Base-by-base conservation (phyloP, 257 asterid genomes). In the Oldenlandia corymbosa region DNA sequence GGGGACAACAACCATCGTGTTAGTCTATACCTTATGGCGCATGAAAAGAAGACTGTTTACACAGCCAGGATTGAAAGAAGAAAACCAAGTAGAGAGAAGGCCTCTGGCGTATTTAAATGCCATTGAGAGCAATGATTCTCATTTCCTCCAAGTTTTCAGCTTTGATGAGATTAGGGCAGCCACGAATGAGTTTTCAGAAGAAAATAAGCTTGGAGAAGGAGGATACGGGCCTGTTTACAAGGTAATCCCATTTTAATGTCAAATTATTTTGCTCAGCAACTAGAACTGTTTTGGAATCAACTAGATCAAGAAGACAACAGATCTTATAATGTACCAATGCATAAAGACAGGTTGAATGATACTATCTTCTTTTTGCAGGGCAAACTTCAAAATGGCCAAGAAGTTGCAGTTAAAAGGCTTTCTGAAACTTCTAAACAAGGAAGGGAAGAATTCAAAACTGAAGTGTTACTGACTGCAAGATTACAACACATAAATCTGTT, bases 201-300 rank as follows among this genome's bases (percentile, higher is more conserved):
- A 72, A 10, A 66, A 72, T 28, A 66, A 45, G 68, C 76, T 72
- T n/a, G 76, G 76, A 12, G 58, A 21, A 55, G 72, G 76, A 2
- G 76, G 72, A 17, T 72, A 65, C 60, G 72, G 72, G 51, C 65
- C 68, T 66, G 72, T 72, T 60, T 72, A 72, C 72, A 59, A 66
- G 76, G 76, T 71, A 32, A 34, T 14, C 27, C 37, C 21, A 26
- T 10, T 31, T 36, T 50, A 16, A 18, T 51, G 21, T 7, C 34
- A 11, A 23, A 32, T 64, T 23, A 7, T 13, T 58, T 47, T 5
- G n/a, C n/a, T n/a, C n/a, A n/a, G n/a, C 47, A 14, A 26, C 5
- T 28, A 14, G 7, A 7, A 46, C 27, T 36, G n/a, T 20, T 52
- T 37, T 23, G 7, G 5, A 45, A 45, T 45, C 50, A 45, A 45